phyloP scores from a whole-genome alignment of 2,329 filamentous ascomycete genomes.

The Pestalotiopsis sp. region DNA sequence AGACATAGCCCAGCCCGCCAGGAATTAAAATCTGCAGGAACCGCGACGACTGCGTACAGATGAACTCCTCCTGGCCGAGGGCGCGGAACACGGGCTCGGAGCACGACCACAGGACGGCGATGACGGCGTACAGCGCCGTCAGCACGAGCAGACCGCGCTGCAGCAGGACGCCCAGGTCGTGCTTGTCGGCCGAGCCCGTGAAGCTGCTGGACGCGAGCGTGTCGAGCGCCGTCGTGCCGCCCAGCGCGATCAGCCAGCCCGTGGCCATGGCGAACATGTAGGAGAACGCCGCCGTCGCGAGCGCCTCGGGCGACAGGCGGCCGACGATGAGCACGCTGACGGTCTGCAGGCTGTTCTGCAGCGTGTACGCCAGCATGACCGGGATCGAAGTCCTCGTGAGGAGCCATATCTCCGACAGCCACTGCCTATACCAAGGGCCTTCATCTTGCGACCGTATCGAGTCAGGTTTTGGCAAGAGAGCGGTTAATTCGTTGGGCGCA shows the following conservation, averaged over 20 bases:
- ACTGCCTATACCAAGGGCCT: slow-evolving; percentile 24
- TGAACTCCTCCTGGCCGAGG: slow-evolving; percentile 77
- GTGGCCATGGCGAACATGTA: slow-evolving; percentile 95
- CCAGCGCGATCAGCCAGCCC: slow-evolving; percentile 83
- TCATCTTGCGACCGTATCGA: not conserved
- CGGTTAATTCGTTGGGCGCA: slow-evolving; percentile 5
- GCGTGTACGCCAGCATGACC: slow-evolving; percentile 80
- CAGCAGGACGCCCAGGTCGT: slow-evolving; percentile 77
- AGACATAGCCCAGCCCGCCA: slow-evolving; percentile 83
- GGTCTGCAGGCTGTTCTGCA: slow-evolving; percentile 86
- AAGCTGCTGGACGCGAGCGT: slow-evolving; percentile 83
- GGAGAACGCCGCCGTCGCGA: slow-evolving; percentile 82
- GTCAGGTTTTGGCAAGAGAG: slow-evolving; percentile 2
- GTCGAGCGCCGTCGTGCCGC: slow-evolving; percentile 84
- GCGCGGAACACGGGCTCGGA: slow-evolving; percentile 74
- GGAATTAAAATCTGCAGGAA: slow-evolving; percentile 78
- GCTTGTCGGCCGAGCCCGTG: slow-evolving; percentile 77
- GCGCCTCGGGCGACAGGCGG: slow-evolving; percentile 74
- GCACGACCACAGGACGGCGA: slow-evolving; percentile 74
- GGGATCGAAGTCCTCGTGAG: slow-evolving; percentile 72
- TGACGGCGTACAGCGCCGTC: slow-evolving; percentile 70
- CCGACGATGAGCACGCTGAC: slow-evolving; percentile 81
- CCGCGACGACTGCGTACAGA: slow-evolving; percentile 72
- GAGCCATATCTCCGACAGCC: slow-evolving; percentile 65
- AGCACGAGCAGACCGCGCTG: slow-evolving; percentile 78